Evolutionary conservation across 2,329 filamentous ascomycete species (phyloP), one percentile per base, ranked within the genome.

Genomic region (Ceratocystis albifundus): DNA sequence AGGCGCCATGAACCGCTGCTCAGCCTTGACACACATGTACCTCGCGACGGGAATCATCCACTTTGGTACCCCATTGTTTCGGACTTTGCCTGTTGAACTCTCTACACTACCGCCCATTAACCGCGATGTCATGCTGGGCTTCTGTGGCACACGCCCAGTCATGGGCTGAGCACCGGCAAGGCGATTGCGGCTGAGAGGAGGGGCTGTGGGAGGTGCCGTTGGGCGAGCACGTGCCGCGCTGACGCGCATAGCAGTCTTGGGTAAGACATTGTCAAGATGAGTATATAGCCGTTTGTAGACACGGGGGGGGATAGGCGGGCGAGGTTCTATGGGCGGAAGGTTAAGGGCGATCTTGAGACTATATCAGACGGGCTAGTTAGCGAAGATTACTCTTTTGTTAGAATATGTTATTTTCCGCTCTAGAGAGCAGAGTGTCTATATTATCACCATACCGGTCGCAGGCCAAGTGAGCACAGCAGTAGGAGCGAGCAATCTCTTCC

Each of bases 381-480:
- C 22, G 12, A 25, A 28, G 41, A 6, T 17, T 53, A 7, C 22
- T 12, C 48, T 10, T 3, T 2, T n/a, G n/a, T 20, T 46, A 30
- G 30, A 25, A 22, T 6, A 10, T 65, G 8, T 12, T 25, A 12
- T 25, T 53, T 25, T 2, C 48, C 7, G 2, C 20, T n/a, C 36
- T n/a, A 45, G 12, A 64, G 41, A 28, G 30, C 4, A 5, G 17
- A 44, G 28, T 3, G 10, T 7, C 20, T 45, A 12, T 2, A 20
- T 15, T n/a, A 25, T 22, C 32, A 17, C 62, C 71, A 57, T 76
- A 89, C 88, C 89, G 84, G 71, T 93, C 90, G 73, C 92, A 97
- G 22, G 94, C 94, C 68, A 99, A 83, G 75, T 96, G 87, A 15
- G 89, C 88, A 74, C 91, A 96, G 3, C 88, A 88, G 74, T 94